Base-by-base conservation (phyloP, 257 asterid genomes). In the Orobanche coerulescens region DNA sequence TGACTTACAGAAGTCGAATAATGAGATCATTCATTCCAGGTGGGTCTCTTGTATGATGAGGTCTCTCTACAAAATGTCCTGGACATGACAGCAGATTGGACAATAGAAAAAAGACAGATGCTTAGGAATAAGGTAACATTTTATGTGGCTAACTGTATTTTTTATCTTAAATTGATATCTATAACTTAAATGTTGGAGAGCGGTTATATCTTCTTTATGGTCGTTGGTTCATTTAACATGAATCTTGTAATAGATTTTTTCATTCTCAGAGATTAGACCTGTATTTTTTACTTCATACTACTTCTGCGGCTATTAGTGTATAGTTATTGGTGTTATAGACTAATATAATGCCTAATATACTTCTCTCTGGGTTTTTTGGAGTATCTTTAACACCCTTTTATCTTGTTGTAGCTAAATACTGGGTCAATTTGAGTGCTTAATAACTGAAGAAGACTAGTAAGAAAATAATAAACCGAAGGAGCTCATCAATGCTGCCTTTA, bases 1-100 rank as follows among this genome's bases (percentile, higher is more conserved):
- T 58, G 51, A 14, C 11, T 46, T 54, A 39, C 55, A 6, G 12
- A 68, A 11, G 22, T 40, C 60, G 43, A 19, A 53, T 24, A 43
- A 55, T 23, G 26, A 49, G 23, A 67, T 34, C 13, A 12, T 54
- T 13, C 49, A 34, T 79, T 74, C 40, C 88, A 92, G 98, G 97
- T 92, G 67, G 98, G 98, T 24, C 25, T 93, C 71, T 79, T 93
- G 57, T 93, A 93, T 39, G 99, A 93, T 65, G 97, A 93, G 37
- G 69, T 65, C 52, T 78, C 96, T 66, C 77, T 89, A 49, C 97
- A 93, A 84, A 75, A 67, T 58, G 85, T 84, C 72, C 76, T 93
- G 76, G 97, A 93, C 75, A 64, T 93, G 77, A 83, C 85, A 13
- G 84, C 90, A 34, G 99, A 93, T 76, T 93, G 99, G 99, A 89